A percentile compares a stretch with the other conserved stretches of the same genome.
phyloP scores from a whole-genome alignment of 805 yeast genomes.

The Brettanomyces sp. region DNA sequence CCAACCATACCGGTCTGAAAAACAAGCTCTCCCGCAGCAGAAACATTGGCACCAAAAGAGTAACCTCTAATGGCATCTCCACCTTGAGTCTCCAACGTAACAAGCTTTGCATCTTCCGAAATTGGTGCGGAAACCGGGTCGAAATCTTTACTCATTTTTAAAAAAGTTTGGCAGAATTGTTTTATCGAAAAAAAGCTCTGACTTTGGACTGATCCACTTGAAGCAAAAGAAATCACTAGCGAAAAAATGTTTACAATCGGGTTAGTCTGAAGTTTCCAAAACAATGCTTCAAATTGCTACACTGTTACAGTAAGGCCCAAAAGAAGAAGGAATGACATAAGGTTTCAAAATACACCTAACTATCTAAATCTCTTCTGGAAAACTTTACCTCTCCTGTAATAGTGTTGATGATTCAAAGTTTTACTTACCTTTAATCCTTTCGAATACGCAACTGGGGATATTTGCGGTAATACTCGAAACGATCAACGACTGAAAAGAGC shows the following conservation, averaged over 20 bases:
- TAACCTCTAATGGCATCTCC: conserved; percentile 86
- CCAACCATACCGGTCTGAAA: conserved; percentile 99
- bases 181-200: background rate
- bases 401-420: background rate
- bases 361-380: no score
- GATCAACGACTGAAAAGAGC: background rate
- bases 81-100: conserved; percentile 82
- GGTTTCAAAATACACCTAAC: background rate
- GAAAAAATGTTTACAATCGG: background rate
- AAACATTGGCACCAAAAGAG: conserved; percentile 87
- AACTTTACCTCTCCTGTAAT: conserved; percentile 4
- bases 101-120: conserved; percentile 71
- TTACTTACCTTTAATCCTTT: conserved; percentile 1
- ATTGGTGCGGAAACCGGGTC: conserved; percentile 81
- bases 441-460: background rate
- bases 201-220: background rate
- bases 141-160: conserved; percentile 24
- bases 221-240: background rate
- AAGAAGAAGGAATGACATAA: background rate
- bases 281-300: background rate
- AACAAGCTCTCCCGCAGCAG: conserved; percentile 94
- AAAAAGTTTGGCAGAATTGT: conserved; percentile 14
- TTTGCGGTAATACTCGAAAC: background rate
- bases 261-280: background rate
- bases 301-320: background rate